Base-by-base conservation (phyloP, 2,329 filamentous ascomycete genomes). In the Stemphylium lycopersici region DNA sequence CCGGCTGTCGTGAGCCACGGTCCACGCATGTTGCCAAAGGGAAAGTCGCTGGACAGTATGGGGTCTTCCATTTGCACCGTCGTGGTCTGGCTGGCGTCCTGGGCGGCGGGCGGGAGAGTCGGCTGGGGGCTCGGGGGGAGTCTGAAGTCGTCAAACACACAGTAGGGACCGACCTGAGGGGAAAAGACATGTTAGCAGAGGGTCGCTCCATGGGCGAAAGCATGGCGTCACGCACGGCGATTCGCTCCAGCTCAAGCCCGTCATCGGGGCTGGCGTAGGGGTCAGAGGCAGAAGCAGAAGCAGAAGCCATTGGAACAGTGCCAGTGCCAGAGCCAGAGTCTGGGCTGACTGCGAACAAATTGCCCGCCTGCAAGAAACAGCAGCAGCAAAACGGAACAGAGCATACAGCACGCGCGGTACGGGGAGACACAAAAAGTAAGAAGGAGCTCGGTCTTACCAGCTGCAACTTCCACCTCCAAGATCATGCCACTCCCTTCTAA, bases 141-240 rank as follows among this genome's bases (percentile, higher is more conserved):
- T 34, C 63, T 61, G 65, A 72, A 75, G 58, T 66, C 62, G 63
- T 74, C 73, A 52, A 72, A 73, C 18, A 75, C 66, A 52, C 73
- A 76, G 51, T 75, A 76, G 6, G 73, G 73, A 41, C 73, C 73
- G 58, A 74, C 70, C 73, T 76, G 61, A 16, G 44, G 32, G 13
- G 54, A 20, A 24, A 47, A 33, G 36, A n/a, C 52, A 38, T 45
- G 65, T 75, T 67, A 75, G 72, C 68, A 61, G 18, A 43, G 47
- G 39, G 39, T 32, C 47, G 41, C 50, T 36, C 45, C 38, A 22
- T 37, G 45, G 36, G 26, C 47, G 42, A 22, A 29, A 32, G 48
- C 52, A 48, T 42, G 46, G 55, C 60, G 51, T 55, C 59, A 75
- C 73, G 62, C 72, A 76, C 73, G 65, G 73, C 73, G 55, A 76